Evolutionary conservation across 345 rosid species (phyloP), one percentile per base, ranked within the genome.

Genomic region (Gossypium sturtianum): DNA sequence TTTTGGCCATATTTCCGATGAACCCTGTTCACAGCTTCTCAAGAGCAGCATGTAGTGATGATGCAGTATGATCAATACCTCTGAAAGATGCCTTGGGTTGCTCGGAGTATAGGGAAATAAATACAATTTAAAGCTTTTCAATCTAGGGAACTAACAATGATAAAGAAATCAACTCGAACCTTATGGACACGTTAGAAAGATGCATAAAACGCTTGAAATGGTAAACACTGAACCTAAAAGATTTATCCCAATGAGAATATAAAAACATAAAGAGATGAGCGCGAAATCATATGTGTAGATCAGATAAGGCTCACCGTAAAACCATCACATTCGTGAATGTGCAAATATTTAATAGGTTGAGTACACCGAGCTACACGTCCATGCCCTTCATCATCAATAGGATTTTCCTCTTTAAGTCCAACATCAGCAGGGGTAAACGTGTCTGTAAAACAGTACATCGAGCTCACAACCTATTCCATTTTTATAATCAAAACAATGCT

Each of bases 331-430:
- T 91, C 96, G 74, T 80, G 86, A 44, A 93, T 75, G 66, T 93
- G 90, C 63, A 93, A 62, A 83, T 86, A 95, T 49, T 97, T 93
- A 65, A 93, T 90, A 61, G 98, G 97, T 70, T 93, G 94, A 79
- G 96, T 89, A 96, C 97, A 95, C 70, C 92, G 76, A 78, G 89
- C 85, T 63, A 80, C 88, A 77, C 91, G 66, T 6, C 99, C 93
- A 76, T 82, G 90, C 74, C 99, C 99, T 78, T 86, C 80, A 78
- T 95, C 99, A 82, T 94, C 97, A 74, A 93, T 96, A 54, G 52
- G 80, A 78, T 13, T 80, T 86, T 87, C 88, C 74, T 84, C 94
- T 78, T 83, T 78, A 54, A 95, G 91, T 43, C 98, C 99, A 70
- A 91, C 89, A 81, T 95, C 99, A 44, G 86, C 80, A 71, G 97